Percentiles rank a stretch among this genome's conserved stretches.
phyloP scores from a whole-genome alignment of 108 stramenopile genomes.

The Conticribra weissflogii region DNA sequence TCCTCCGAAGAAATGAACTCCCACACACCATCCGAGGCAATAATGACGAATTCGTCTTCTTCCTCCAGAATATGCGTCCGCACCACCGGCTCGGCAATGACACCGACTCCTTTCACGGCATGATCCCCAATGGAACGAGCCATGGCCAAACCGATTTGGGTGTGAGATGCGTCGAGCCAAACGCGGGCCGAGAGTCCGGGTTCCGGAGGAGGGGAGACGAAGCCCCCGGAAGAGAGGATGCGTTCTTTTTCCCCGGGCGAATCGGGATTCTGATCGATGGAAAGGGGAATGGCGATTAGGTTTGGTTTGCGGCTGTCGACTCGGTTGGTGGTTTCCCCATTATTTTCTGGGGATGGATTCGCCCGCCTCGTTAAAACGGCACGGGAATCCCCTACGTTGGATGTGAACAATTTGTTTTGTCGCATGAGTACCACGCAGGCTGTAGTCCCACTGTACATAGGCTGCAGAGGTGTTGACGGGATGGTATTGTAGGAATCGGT shows the following conservation, averaged over 20 bases:
- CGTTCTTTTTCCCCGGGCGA: slow-evolving; percentile 72
- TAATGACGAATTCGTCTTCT: slow-evolving; percentile 86
- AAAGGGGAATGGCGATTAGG: slow-evolving; percentile 65
- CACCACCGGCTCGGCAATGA: slow-evolving; percentile 94
- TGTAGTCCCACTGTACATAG: slow-evolving; percentile 90
- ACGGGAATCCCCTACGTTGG: slow-evolving; percentile 93
- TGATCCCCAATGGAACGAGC: slow-evolving; percentile 95
- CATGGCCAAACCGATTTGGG: slow-evolving; percentile 96
- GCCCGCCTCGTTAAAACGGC: slow-evolving; percentile 77
- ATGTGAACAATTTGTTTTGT: slow-evolving; percentile 73
- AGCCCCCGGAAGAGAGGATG: slow-evolving; percentile 88
- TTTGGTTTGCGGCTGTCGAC: neutral
- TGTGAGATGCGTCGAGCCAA: slow-evolving; percentile 87
- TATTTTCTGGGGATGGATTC: too few species aligned
- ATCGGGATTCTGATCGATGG: slow-evolving; percentile 93
- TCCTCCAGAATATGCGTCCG: slow-evolving; percentile 57
- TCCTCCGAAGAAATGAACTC: slow-evolving; percentile 88
- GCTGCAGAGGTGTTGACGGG: slow-evolving; percentile 12
- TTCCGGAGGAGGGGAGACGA: slow-evolving; percentile 92
- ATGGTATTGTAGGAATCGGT: neutral
- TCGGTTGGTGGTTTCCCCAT: neutral
- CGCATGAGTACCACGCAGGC: slow-evolving; percentile 86
- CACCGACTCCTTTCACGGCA: slow-evolving; percentile 88
- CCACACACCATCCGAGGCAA: slow-evolving; percentile 97
- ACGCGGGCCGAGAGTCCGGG: slow-evolving; percentile 89